Percentiles rank a stretch among this genome's conserved stretches.
These are phyloP conservation scores for Gryganskiella cystojenkinii DNA, from an alignment of 192 early-diverging fungal genomes.

Conservation along the genomic window DNA sequence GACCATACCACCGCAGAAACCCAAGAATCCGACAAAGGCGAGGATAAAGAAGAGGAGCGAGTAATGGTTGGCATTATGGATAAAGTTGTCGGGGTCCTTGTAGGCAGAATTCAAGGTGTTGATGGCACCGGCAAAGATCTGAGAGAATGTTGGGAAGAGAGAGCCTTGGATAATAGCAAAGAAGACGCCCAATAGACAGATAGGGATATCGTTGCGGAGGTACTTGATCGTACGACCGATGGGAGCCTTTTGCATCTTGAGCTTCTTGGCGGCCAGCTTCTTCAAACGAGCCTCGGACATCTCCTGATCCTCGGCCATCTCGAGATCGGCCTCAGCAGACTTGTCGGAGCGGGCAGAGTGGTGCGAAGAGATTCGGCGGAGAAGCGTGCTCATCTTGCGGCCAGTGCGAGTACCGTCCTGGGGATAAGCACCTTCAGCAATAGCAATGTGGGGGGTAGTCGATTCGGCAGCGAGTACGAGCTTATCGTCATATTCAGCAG, in stretches of 20 bases:
- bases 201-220: slow-evolving; percentile 2
- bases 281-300: slow-evolving; percentile 24
- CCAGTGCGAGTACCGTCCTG: slow-evolving; percentile 25
- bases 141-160: slow-evolving; percentile 75
- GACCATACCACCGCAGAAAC: slow-evolving; percentile 31
- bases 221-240: slow-evolving; percentile 32
- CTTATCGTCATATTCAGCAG: slow-evolving; percentile 22
- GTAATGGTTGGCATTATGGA: slow-evolving; percentile 32
- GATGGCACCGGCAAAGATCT: slow-evolving; percentile 64
- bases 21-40: slow-evolving; percentile 35
- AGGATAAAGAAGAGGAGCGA: slow-evolving; percentile 46
- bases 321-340: slow-evolving; percentile 18
- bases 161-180: slow-evolving; percentile 70
- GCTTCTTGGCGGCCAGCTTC: slow-evolving; percentile 35
- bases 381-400: slow-evolving; percentile 35
- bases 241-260: slow-evolving; percentile 45
- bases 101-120: slow-evolving; percentile 35
- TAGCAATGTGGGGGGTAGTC: slow-evolving; percentile 19
- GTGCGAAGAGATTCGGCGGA: slow-evolving; percentile 39
- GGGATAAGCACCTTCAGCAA: slow-evolving; percentile 17
- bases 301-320: slow-evolving; percentile 24
- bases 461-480: neutral
- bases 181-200: slow-evolving; percentile 61
- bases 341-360: slow-evolving; percentile 40
- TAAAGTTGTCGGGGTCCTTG: slow-evolving; percentile 32